Conservation (phyloP, 176 grass and related monocot genomes). For the Chrysopogon serrulatus region DNA sequence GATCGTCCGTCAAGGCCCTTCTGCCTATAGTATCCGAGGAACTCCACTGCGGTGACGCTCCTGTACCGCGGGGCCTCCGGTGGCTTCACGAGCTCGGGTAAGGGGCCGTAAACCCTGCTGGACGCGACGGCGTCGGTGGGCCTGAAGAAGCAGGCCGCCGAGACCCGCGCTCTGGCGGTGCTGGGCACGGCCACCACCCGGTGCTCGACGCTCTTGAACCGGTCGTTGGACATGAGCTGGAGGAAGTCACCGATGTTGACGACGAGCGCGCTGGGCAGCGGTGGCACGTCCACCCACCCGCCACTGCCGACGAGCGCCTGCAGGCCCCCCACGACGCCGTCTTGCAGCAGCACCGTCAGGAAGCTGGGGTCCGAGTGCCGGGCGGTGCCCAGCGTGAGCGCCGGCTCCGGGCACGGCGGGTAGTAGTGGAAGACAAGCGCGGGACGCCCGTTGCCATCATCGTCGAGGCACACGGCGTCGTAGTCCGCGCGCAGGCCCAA, state of each 20-base stretch:
- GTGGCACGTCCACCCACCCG: neutral
- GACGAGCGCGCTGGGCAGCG: neutral
- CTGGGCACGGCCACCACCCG: no score
- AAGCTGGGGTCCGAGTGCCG: slow-evolving; percentile 45
- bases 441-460: no score
- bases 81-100: neutral
- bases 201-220: neutral
- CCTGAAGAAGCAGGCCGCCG: no score
- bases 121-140: neutral
- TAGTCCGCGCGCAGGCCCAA: slow-evolving; percentile 8
- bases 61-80: slow-evolving; percentile 3
- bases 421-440: slow-evolving; percentile 42
- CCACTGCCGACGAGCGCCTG: neutral
- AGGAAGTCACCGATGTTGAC: neutral
- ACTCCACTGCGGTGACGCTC: slow-evolving; percentile 36
- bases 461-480: slow-evolving; percentile 29
- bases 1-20: slow-evolving; percentile 54
- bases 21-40: neutral
- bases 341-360: slow-evolving; percentile 56
- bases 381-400: slow-evolving; percentile 24
- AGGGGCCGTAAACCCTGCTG: slow-evolving; percentile 33
- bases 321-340: neutral
- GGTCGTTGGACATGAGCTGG: neutral
- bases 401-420: slow-evolving; percentile 53
- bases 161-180: no score